Evolutionary conservation across 108 stramenopile genomes (phyloP).

Genomic region (Aurantiochytrium sp.): DNA sequence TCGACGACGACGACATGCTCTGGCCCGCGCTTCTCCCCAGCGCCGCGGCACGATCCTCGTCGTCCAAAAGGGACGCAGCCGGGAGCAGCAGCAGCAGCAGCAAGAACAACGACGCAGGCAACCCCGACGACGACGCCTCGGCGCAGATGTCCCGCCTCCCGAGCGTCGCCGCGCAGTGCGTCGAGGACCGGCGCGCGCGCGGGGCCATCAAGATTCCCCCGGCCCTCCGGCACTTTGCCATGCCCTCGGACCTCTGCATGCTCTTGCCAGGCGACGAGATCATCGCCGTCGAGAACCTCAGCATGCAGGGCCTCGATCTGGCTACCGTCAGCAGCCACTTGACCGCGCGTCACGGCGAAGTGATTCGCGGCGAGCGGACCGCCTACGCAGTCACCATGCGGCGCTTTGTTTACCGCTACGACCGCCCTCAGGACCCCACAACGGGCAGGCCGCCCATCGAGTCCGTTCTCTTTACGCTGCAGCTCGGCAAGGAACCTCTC

Average conservation of each 20-base stretch:
- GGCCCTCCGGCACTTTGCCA: not conserved
- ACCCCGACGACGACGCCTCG: not conserved
- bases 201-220: not conserved
- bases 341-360: not conserved
- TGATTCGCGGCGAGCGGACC: not conserved
- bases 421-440: not conserved
- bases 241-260: not conserved
- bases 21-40: not conserved
- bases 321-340: not conserved
- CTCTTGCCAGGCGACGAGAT: not conserved
- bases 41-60: not conserved
- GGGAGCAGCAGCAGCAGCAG: too few species aligned
- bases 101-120: not conserved
- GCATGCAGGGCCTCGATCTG: not conserved
- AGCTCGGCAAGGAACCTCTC: not conserved
- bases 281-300: not conserved
- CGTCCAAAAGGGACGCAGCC: too few species aligned
- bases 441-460: not conserved
- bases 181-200: not conserved
- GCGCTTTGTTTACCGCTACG: conserved; percentile 3
- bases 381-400: not conserved
- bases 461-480: not conserved
- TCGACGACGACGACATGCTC: not conserved
- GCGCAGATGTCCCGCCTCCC: not conserved
- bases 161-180: not conserved